Evolutionary conservation across 2,329 filamentous ascomycete genomes (phyloP).

Genomic region (Fusarium buxicola): DNA sequence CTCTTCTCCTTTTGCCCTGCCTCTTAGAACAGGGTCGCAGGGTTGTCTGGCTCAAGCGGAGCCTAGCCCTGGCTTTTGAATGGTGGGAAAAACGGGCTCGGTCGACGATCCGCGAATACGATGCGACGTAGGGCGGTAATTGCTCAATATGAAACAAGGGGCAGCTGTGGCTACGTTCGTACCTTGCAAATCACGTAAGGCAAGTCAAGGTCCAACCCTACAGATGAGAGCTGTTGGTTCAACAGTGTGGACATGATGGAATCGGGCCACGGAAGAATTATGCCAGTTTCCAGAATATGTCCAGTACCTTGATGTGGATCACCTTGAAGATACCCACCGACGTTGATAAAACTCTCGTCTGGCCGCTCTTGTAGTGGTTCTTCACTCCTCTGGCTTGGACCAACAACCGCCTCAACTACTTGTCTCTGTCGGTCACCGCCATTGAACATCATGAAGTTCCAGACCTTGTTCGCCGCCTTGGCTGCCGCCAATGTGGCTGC

Average conservation of each 20-base stretch:
- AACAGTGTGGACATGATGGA: not conserved
- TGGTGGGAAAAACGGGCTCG: constrained; percentile 5
- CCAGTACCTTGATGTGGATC: too few relatives aligned
- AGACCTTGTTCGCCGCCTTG: constrained; percentile 30
- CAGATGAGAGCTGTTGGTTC: not conserved
- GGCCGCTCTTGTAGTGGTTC: too few relatives aligned
- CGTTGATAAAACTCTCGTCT: too few relatives aligned
- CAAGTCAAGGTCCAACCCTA: not conserved
- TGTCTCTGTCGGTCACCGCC: too few relatives aligned
- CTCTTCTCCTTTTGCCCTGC: not conserved
- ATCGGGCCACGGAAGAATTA: constrained; percentile 5
- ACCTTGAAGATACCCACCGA: too few relatives aligned
- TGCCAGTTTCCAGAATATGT: not conserved
- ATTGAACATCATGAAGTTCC: constrained; percentile 33
- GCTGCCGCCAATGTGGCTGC: constrained; percentile 31
- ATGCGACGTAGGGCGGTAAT: constrained; percentile 3
- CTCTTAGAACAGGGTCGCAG: not conserved
- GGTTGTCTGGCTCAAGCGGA: not conserved
- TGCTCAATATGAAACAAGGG: constrained; percentile 6
- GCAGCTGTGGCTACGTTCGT: not conserved
- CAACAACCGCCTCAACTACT: too few relatives aligned
- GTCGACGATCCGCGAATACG: not conserved
- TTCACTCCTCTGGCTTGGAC: too few relatives aligned
- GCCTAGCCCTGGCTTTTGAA: not conserved
- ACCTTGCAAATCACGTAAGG: constrained; percentile 2